Conservation (phyloP, 2,329 filamentous ascomycete species). For the Ceratocystis papillata region DNA sequence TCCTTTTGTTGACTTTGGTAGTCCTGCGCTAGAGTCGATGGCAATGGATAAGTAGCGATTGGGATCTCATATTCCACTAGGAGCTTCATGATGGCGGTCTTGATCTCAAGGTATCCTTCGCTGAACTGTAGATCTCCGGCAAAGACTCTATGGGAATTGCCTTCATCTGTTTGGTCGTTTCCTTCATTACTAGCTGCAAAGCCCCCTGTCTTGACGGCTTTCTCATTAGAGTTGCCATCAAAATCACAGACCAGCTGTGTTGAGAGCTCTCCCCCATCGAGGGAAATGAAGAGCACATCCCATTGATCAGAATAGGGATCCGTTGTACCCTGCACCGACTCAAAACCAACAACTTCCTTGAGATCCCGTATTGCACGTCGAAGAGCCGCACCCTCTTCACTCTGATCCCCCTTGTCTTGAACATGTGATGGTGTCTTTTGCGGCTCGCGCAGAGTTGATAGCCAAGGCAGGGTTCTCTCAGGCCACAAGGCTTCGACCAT, state of each 20-base stretch:
- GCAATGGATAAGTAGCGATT: background rate
- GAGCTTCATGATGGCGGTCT: slow-evolving; percentile 68
- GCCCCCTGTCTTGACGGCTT: background rate
- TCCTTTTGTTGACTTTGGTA: no score
- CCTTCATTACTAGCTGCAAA: slow-evolving; percentile 39
- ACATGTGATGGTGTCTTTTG: background rate
- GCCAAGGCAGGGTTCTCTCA: slow-evolving; percentile 52
- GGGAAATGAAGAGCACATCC: slow-evolving; percentile 68
- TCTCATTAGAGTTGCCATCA: slow-evolving; percentile 29
- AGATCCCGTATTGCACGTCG: slow-evolving; percentile 61
- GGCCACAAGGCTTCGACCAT: slow-evolving; percentile 78
- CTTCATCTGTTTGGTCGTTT: background rate
- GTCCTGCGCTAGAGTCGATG: background rate
- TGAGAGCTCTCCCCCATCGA: slow-evolving; percentile 58
- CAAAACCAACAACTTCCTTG: slow-evolving; percentile 52
- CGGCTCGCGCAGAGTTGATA: slow-evolving; percentile 18
- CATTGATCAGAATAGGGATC: slow-evolving; percentile 76
- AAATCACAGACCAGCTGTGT: slow-evolving; percentile 62
- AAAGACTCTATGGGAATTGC: background rate
- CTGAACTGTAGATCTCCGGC: slow-evolving; percentile 50
- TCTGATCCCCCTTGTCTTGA: slow-evolving; percentile 33
- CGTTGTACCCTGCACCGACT: slow-evolving; percentile 54
- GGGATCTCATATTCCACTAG: slow-evolving; percentile 76
- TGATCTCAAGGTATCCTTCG: slow-evolving; percentile 69
- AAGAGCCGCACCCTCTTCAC: slow-evolving; percentile 55